Evolutionary conservation across 1,284 basidiomycete species (phyloP).

Genomic region (Marasmius sp.): DNA sequence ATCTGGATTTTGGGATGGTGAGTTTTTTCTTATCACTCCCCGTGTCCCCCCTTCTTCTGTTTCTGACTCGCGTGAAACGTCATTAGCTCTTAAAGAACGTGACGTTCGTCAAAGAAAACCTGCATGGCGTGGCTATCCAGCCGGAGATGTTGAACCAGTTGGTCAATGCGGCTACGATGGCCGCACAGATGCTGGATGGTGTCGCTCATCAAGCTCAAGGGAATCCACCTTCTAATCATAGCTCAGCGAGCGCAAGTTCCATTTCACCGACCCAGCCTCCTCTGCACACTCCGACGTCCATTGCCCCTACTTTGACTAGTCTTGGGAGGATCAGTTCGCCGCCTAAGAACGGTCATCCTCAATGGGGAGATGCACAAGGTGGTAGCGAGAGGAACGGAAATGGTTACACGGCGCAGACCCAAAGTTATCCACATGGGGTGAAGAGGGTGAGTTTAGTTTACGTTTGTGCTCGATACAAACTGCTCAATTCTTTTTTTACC

Average conservation of each 20-base stretch:
- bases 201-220: not conserved
- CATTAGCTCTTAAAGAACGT: constrained; percentile 12
- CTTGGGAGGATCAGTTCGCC: not conserved
- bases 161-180: constrained; percentile 46
- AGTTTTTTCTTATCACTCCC: not conserved
- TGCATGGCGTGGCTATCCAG: not conserved
- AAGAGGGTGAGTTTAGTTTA: not conserved
- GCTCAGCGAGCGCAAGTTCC: not conserved
- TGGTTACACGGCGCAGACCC: not conserved
- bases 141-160: constrained; percentile 37
- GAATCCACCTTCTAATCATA: not conserved
- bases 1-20: constrained; percentile 6
- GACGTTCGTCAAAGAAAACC: constrained; percentile 4
- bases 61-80: not conserved
- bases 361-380: not conserved
- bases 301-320: not conserved
- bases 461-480: not conserved
- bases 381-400: not conserved
- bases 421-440: not conserved
- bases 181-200: constrained; percentile 48
- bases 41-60: not conserved
- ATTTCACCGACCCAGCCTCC: not conserved
- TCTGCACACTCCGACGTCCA: not conserved
- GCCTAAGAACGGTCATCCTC: not conserved
- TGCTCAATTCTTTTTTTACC: not conserved